Evolutionary conservation across 1,284 basidiomycete species (phyloP).

Genomic region (Thecaphora thlaspeos): DNA sequence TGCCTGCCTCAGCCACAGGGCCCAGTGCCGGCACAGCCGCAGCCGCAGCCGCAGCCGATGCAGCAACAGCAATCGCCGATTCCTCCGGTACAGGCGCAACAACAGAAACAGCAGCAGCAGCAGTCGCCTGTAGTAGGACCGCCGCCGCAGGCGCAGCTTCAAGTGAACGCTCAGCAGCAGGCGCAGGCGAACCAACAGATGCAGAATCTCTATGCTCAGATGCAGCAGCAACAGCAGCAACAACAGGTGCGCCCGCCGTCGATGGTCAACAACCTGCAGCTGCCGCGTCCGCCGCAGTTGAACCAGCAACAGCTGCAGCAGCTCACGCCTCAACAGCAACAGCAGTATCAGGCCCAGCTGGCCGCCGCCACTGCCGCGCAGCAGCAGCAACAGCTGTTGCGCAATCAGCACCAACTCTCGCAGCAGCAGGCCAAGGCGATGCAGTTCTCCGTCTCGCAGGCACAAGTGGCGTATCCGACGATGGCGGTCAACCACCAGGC

Average conservation of each 20-base stretch:
- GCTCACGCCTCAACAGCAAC: conserved; percentile 25
- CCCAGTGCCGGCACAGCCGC: conserved; percentile 2
- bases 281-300: neutral
- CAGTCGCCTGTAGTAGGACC: conserved; percentile 2
- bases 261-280: neutral
- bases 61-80: conserved; percentile 12
- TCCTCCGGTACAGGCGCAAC: conserved; percentile 18
- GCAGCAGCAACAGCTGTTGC: conserved; percentile 24
- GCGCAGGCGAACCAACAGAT: conserved; percentile 8
- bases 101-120: conserved; percentile 20
- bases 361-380: conserved; percentile 29
- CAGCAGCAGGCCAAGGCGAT: conserved; percentile 7
- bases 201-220: conserved; percentile 33
- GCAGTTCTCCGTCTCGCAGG: conserved; percentile 15
- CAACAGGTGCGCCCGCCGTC: conserved; percentile 1
- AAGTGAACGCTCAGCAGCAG: conserved; percentile 1
- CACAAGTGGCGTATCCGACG: conserved; percentile 20
- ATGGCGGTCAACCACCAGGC: conserved; percentile 3
- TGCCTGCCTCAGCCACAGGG: neutral
- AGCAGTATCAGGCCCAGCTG: conserved; percentile 31
- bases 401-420: conserved; percentile 27
- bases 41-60: conserved; percentile 4
- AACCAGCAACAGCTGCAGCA: conserved; percentile 19
- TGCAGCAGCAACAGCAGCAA: conserved; percentile 24
- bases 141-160: conserved; percentile 8